A percentile compares a stretch with the other conserved stretches of the same genome.
Evolutionary conservation across 2,329 filamentous ascomycete genomes (phyloP).

Genomic region (Sclerotinia spermophila): DNA sequence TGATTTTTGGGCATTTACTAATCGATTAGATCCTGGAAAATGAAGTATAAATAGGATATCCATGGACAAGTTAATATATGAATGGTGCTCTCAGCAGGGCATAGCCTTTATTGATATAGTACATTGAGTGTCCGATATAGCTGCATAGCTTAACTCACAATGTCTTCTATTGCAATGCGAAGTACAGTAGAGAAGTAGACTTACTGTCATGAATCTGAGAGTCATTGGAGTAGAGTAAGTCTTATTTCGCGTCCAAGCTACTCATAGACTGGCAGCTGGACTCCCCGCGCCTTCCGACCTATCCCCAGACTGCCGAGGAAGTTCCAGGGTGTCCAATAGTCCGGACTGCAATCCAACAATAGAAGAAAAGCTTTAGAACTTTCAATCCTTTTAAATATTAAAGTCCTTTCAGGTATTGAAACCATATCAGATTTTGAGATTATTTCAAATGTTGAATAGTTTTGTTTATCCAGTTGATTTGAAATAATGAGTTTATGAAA

Average conservation of each 20-base stretch:
- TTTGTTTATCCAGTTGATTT: too few relatives aligned
- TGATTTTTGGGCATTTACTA: not conserved
- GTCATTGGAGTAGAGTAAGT: not conserved
- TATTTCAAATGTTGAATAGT: too few relatives aligned
- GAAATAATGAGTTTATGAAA: too few relatives aligned
- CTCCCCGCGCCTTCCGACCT: not conserved
- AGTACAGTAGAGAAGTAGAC: not conserved
- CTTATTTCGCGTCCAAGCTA: not conserved
- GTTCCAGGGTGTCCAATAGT: too few relatives aligned
- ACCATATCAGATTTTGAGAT: too few relatives aligned
- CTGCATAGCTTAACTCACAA: not conserved
- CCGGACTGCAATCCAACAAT: too few relatives aligned
- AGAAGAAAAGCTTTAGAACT: too few relatives aligned
- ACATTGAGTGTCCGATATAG: not conserved
- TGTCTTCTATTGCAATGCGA: not conserved
- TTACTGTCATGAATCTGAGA: not conserved
- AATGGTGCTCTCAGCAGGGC: not conserved
- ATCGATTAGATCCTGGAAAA: too few relatives aligned
- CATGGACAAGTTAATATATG: not conserved
- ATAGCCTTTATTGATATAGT: not conserved
- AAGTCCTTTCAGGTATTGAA: too few relatives aligned
- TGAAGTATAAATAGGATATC: not conserved
- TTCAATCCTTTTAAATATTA: too few relatives aligned
- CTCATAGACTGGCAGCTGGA: not conserved
- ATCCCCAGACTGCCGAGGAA: too few relatives aligned